Evolutionary conservation across 345 rosid species (phyloP), one percentile per base, ranked within the genome.

Genomic region (Syzygium oleosum): DNA sequence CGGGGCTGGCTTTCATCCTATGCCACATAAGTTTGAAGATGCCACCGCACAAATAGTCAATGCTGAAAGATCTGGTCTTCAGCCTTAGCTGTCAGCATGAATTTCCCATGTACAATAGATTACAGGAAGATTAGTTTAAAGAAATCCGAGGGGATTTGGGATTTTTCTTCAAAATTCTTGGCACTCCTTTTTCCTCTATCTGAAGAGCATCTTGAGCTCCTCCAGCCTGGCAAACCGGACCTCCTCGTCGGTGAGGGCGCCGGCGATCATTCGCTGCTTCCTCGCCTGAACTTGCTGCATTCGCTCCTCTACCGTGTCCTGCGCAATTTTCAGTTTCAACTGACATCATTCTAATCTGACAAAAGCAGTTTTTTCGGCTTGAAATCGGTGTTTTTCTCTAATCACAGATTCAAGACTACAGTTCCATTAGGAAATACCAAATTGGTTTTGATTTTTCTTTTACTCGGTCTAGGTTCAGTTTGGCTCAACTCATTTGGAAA

Each of bases 231-330:
- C 94, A 4, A 95, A 90, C 63, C 95, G 93, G 86, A 94, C 95
- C 79, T 94, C 95, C 88, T 95, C 94, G 58, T 91, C 95, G 2
- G 96, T 92, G 8, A 94, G 92, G 87, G 98, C 95, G 80, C 96
- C 97, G 2, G 95, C 91, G 3, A 94, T 95, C 98, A 92, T 91
- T 84, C 91, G 87, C 89, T 94, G 91, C 92, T 95, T 94, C 93
- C 93, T 92, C 43, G 93, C 96, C 90, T 94, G 96, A 91, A 95
- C 95, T 90, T 93, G 94, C 84, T 92, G 95, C 93, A 93, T 53
- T 34, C 96, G 85, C 86, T 92, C 92, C 94, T 94, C 96, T 4
- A 93, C 94, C 3, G 96, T 93, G 54, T 87, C 91, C 95, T 93
- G 93, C 52, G 49, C 17, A 31, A 14, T 61, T 85, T 34, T 22